Evolutionary conservation across 768 basidiomycete genomes (phyloP).

Genomic region (Phaeotremella fagi): DNA sequence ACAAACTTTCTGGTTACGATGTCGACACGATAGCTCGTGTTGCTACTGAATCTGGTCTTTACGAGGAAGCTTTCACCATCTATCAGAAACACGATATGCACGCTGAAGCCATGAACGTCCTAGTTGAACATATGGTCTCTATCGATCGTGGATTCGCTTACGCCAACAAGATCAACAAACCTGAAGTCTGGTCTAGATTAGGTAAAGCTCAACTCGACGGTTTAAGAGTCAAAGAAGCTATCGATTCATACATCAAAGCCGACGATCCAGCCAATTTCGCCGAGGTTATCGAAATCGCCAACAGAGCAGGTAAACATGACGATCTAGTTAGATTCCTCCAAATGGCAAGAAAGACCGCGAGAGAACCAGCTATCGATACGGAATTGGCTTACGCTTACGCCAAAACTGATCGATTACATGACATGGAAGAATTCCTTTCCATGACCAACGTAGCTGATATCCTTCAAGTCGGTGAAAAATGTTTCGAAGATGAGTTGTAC

Average conservation of each 20-base stretch:
- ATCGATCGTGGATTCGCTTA: conserved; percentile 95
- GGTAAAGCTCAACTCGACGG: conserved; percentile 99
- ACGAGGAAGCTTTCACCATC: conserved; percentile 93
- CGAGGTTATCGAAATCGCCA: conserved; percentile 94
- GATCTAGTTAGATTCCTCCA: conserved; percentile 93
- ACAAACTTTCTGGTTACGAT: conserved; percentile 94
- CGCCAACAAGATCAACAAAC: conserved; percentile 91
- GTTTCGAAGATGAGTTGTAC: conserved; percentile 96
- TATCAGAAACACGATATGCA: conserved; percentile 97
- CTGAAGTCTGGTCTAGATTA: conserved; percentile 93
- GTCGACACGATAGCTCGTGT: conserved; percentile 91
- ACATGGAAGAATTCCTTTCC: conserved; percentile 98
- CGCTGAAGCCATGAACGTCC: conserved; percentile 90
- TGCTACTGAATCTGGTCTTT: conserved; percentile 89
- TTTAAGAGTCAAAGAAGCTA: conserved; percentile 94
- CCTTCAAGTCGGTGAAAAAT: conserved; percentile 96
- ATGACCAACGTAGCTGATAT: conserved; percentile 99
- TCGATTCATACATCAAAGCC: conserved; percentile 98
- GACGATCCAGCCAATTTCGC: conserved; percentile 88
- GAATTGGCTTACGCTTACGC: conserved; percentile 98
- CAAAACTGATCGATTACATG: conserved; percentile 80
- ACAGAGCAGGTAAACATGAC: conserved; percentile 84
- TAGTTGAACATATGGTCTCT: conserved; percentile 96
- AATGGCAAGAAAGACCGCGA: conserved; percentile 94
- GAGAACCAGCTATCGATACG: conserved; percentile 97